phyloP scores from a whole-genome alignment of 139 green algal species.

The Coccomyxa sp. region DNA sequence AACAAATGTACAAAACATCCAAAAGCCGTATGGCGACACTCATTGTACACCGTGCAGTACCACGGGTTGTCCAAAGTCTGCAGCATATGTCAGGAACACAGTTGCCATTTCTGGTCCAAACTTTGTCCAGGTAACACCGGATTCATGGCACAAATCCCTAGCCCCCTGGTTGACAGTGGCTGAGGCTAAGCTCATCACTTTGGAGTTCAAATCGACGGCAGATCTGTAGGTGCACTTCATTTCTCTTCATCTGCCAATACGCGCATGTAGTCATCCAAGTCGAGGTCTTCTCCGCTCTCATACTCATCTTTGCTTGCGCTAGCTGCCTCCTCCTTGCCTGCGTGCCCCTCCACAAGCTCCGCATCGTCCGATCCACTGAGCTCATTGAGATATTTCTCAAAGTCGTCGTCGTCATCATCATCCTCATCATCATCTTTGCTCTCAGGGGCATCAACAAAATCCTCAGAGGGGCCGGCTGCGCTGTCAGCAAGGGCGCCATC shows the following conservation, averaged over 20 bases:
- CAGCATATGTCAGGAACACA: too few relatives aligned
- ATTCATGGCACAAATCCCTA: too few relatives aligned
- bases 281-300: conserved; percentile 15
- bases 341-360: neutral
- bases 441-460: neutral
- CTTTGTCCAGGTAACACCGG: too few relatives aligned
- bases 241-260: neutral
- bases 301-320: neutral
- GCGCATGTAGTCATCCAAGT: conserved; percentile 22
- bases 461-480: neutral
- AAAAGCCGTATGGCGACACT: too few relatives aligned
- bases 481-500: neutral
- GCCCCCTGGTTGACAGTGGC: too few relatives aligned
- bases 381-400: conserved; percentile 58
- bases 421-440: conserved; percentile 9
- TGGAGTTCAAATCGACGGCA: neutral
- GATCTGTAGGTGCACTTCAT: neutral
- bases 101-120: too few relatives aligned
- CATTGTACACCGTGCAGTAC: too few relatives aligned
- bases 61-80: too few relatives aligned
- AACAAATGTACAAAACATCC: too few relatives aligned
- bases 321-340: neutral
- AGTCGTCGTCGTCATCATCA: conserved; percentile 39
- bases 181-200: neutral
- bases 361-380: conserved; percentile 18